phyloP scores from a whole-genome alignment of 2,329 filamentous ascomycete species.

The Trichophyton rubrum region DNA sequence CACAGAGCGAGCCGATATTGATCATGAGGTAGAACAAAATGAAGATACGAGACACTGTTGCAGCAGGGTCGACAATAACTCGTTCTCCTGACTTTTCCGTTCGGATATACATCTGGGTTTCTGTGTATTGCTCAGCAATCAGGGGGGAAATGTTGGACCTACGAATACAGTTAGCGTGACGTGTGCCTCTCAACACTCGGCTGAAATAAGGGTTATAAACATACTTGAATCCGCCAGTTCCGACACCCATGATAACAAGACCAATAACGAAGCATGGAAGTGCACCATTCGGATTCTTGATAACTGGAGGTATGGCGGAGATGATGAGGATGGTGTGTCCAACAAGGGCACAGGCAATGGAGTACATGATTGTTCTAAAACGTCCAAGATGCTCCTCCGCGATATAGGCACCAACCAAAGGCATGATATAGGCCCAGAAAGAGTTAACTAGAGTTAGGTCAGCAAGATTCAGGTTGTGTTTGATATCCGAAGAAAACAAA shows the following conservation, averaged over 20 bases:
- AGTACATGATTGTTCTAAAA: conserved; percentile 57
- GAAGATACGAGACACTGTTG: conserved; percentile 56
- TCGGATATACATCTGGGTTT: conserved; percentile 46
- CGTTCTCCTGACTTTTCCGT: conserved; percentile 48
- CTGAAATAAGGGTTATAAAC: not conserved
- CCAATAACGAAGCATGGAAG: conserved; percentile 53
- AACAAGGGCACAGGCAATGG: conserved; percentile 49
- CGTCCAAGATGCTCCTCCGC: conserved; percentile 60
- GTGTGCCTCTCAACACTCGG: not conserved
- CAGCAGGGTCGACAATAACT: conserved; percentile 57
- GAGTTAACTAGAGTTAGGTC: conserved; percentile 35
- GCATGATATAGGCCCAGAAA: conserved; percentile 52
- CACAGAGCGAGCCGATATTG: conserved; percentile 52
- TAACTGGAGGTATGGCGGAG: conserved; percentile 51
- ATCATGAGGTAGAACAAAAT: conserved; percentile 61
- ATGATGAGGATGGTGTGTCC: conserved; percentile 56
- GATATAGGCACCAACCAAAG: conserved; percentile 45
- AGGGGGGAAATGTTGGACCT: conserved; percentile 58
- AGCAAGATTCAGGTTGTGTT: not conserved
- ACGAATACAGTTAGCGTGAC: not conserved
- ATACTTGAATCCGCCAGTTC: conserved; percentile 65
- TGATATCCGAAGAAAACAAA: too few relatives aligned
- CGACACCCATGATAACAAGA: conserved; percentile 57
- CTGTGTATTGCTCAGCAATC: conserved; percentile 57
- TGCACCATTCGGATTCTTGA: conserved; percentile 44